Conservation (phyloP, 208 protist genomes). For the Hexamita inflata region DNA sequence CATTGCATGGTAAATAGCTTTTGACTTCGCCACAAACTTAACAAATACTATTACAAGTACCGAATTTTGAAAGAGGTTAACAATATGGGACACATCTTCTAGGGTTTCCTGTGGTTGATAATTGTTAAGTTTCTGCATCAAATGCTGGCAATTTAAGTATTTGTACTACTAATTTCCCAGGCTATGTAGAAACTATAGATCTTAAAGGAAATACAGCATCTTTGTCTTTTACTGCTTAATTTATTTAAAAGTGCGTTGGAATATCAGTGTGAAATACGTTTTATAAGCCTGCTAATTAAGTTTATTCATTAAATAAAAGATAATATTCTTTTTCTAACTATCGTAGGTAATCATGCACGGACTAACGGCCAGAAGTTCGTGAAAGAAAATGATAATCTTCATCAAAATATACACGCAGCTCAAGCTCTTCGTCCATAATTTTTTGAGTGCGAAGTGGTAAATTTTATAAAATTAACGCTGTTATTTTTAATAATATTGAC, state of each 20-base stretch:
- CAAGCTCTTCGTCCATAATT: background rate
- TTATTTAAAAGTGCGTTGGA: background rate
- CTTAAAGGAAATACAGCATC: background rate
- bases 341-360: background rate
- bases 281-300: background rate
- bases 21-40: constrained; percentile 11
- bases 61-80: background rate
- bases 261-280: background rate
- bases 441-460: too few species aligned
- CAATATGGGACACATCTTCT: constrained; percentile 9
- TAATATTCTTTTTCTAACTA: background rate
- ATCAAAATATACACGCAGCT: constrained; percentile 17
- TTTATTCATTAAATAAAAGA: constrained; percentile 8
- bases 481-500: too few species aligned
- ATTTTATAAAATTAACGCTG: too few species aligned
- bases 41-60: background rate
- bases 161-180: background rate
- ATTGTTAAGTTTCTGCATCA: background rate
- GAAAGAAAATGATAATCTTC: constrained; percentile 14
- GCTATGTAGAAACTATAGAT: background rate
- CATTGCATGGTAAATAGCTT: background rate
- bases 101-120: constrained; percentile 14
- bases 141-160: background rate
- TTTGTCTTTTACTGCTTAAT: background rate
- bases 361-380: too few species aligned